phyloP scores from a whole-genome alignment of 108 stramenopile species.

The Pseudonitzschia delicatissima region DNA sequence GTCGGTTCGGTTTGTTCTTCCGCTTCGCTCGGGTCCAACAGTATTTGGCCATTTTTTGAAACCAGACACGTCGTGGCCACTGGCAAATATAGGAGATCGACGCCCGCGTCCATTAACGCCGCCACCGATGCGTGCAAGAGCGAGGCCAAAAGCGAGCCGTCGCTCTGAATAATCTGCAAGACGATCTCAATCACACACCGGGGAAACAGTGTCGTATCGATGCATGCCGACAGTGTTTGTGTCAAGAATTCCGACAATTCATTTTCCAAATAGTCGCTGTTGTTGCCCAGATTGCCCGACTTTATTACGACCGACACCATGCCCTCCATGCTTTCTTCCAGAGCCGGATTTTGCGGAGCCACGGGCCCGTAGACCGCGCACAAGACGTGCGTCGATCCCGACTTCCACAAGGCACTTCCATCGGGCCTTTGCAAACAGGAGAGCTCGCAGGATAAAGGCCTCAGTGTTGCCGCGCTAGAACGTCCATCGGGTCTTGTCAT shows the following conservation, averaged over 20 bases:
- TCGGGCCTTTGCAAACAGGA: constrained; percentile 71
- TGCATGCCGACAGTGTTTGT: constrained; percentile 46
- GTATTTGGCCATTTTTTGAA: constrained; percentile 1
- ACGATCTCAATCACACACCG: constrained; percentile 61
- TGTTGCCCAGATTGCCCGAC: constrained; percentile 34
- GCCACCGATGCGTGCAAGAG: constrained; percentile 74
- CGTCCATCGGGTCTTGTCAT: constrained; percentile 45
- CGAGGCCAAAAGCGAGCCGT: constrained; percentile 64
- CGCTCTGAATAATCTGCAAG: constrained; percentile 67
- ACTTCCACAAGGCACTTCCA: constrained; percentile 78
- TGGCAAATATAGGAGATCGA: constrained; percentile 75
- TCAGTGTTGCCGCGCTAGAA: constrained; percentile 46
- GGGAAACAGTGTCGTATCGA: constrained; percentile 52
- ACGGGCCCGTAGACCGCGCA: constrained; percentile 87
- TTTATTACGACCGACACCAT: constrained; percentile 70
- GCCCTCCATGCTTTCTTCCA: constrained; percentile 30
- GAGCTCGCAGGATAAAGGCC: constrained; percentile 84
- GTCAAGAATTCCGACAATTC: constrained; percentile 62
- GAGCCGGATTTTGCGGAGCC: constrained; percentile 66
- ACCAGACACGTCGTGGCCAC: constrained; percentile 74
- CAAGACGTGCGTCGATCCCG: constrained; percentile 81
- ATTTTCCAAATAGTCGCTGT: constrained; percentile 32
- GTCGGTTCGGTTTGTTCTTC: constrained; percentile 27
- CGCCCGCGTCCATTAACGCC: constrained; percentile 85
- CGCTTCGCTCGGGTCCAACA: constrained; percentile 58